Evolutionary conservation across 331 rosid species (phyloP), one percentile per base, ranked within the genome.

Genomic region (Arachis monticola): DNA sequence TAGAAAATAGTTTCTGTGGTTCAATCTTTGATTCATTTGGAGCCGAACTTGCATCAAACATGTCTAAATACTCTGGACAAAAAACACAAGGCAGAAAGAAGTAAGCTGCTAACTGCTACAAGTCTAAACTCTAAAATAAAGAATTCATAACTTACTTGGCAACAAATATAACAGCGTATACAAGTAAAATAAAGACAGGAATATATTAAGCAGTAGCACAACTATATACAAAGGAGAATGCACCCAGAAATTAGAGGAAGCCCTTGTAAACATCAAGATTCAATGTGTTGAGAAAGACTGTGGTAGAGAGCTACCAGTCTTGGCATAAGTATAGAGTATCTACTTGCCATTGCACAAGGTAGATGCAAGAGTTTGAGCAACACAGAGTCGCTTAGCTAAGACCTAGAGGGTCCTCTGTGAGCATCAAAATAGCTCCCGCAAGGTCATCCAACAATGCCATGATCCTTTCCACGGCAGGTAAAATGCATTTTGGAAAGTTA

Each of bases 41-140:
- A 52, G 95, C 87, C 32, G 90, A 79, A 83, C 91, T 95, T 66
- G 93, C 87, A 78, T 86, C 90, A 65, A 95, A 95, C 85, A 84
- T 76, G 74, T 95, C 87, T 42, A 95, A 85, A 83, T 95, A 95
- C 82, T 92, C 99, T 95, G 97, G 79, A 76, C 31, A 50, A 72
- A 73, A 73, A 69, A 66, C 61, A 48, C 11, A 79, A 45, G 3
- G 40, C 40, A 35, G 13, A 69, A 52, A 63, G 41, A 60, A 70
- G 86, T 80, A 51, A 72, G 73, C 27, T 8, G 69, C 10, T 77
- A 51, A 66, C 64, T 41, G 50, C 77, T 42, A 59, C 32, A 69
- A 44, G 57, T n/a, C 47, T 59, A 41, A 48, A 64, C 38, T 56
- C 60, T 68, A 63, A 57, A 75, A 35, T 70, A 4, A 38, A 12